phyloP scores from a whole-genome alignment of 164 flowering plant genomes.

The Malania oleifera region DNA sequence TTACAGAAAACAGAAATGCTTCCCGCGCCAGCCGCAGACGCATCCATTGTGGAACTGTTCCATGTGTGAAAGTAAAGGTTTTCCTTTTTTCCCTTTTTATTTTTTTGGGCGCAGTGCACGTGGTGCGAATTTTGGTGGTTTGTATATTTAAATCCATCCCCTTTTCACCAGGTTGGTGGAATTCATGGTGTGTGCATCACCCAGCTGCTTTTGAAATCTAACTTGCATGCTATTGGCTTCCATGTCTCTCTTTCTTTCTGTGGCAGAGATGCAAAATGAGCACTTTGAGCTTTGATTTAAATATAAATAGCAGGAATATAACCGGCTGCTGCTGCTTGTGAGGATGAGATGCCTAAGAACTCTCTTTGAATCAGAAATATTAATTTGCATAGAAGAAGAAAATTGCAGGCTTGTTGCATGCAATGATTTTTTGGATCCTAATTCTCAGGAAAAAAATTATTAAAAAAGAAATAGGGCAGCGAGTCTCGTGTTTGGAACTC shows the following conservation, averaged over 20 bases:
- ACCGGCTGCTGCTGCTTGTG: too few species aligned
- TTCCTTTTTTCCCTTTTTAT: neutral
- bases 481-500: too few species aligned
- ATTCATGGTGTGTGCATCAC: constrained; percentile 9
- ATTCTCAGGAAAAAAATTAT: too few species aligned
- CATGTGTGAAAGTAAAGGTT: constrained; percentile 6
- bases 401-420: too few species aligned
- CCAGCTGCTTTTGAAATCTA: neutral
- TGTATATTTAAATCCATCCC: neutral
- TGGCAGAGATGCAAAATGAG: neutral
- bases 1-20: neutral
- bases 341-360: too few species aligned
- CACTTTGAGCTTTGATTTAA: neutral
- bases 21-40: constrained; percentile 1
- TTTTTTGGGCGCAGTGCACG: neutral
- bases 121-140: neutral
- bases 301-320: too few species aligned
- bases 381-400: too few species aligned
- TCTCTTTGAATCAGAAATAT: too few species aligned
- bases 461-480: too few species aligned
- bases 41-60: neutral
- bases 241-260: neutral
- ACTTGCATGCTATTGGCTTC: neutral
- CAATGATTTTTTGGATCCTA: too few species aligned
- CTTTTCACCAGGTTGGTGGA: constrained; percentile 1